Percentiles rank a stretch among this genome's conserved stretches.
These are phyloP conservation scores for Melanopsichium pennsylvanicum DNA, from an alignment of 1,284 basidiomycete species.

Conservation along the genomic window DNA sequence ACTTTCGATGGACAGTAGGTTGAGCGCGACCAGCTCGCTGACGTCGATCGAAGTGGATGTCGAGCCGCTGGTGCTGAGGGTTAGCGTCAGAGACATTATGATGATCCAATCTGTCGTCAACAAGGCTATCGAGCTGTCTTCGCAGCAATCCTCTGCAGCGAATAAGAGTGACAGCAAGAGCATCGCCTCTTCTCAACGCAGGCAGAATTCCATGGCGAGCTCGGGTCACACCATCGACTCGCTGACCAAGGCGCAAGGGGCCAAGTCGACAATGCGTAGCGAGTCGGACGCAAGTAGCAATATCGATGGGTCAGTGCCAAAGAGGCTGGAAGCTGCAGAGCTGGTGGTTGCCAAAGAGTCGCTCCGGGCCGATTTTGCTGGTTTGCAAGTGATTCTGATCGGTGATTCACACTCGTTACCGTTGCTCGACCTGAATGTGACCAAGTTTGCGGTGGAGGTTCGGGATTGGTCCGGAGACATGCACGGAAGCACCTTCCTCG, in stretches of 20 bases:
- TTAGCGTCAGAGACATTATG: conserved; percentile 89
- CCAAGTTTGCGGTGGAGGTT: conserved; percentile 81
- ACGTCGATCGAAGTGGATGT: conserved; percentile 84
- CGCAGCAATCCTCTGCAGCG: conserved; percentile 30
- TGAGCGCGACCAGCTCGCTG: conserved; percentile 77
- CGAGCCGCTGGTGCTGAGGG: conserved; percentile 83
- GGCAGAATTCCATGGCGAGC: conserved; percentile 38
- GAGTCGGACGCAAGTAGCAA: conserved; percentile 14
- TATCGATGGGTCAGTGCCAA: conserved; percentile 5
- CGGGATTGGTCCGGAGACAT: conserved; percentile 96
- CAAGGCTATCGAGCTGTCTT: conserved; percentile 80
- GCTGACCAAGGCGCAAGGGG: conserved; percentile 9
- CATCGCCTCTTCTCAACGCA: conserved; percentile 33
- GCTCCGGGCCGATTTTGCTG: conserved; percentile 67
- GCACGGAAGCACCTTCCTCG: conserved; percentile 55
- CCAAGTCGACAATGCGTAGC: background rate
- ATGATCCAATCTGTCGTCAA: conserved; percentile 89
- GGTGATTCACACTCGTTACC: conserved; percentile 95
- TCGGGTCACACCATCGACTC: conserved; percentile 38
- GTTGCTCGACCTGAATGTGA: conserved; percentile 85
- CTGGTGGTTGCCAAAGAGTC: conserved; percentile 61
- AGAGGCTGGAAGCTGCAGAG: conserved; percentile 49
- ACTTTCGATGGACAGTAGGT: conserved; percentile 82
- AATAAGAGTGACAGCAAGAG: conserved; percentile 32
- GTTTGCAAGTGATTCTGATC: conserved; percentile 91